Evolutionary conservation across 192 early-diverging fungal genomes (phyloP).

Genomic region (Rhizoclosmatium sp.): DNA sequence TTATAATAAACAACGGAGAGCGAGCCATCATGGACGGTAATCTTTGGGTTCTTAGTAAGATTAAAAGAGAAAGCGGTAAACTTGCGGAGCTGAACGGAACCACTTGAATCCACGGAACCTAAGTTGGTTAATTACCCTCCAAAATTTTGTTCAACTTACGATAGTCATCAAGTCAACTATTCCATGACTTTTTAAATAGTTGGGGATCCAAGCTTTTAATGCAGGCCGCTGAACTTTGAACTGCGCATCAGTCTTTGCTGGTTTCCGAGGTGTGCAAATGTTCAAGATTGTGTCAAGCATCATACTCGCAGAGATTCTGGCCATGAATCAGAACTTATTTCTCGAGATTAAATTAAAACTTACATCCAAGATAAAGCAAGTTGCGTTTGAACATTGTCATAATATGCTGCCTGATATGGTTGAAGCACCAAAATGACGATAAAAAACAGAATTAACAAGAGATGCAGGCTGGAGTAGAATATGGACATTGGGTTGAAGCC

Average conservation of each 20-base stretch:
- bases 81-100: too few species aligned
- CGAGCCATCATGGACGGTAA: background rate
- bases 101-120: background rate
- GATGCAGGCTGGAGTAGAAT: background rate
- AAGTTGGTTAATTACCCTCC: too few species aligned
- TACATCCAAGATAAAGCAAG: background rate
- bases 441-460: background rate
- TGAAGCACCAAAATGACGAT: background rate
- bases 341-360: background rate
- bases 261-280: background rate
- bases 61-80: background rate
- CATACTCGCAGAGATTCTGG: background rate
- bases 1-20: background rate
- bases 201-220: background rate
- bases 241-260: background rate
- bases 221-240: background rate
- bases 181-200: background rate
- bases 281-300: background rate
- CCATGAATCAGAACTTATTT: background rate
- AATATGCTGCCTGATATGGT: conserved; percentile 5
- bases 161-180: conserved; percentile 9
- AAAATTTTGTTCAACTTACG: too few species aligned
- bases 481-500: conserved; percentile 6
- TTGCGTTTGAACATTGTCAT: background rate
- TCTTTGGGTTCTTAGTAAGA: background rate